Percentiles rank a stretch among this genome's conserved stretches.
Conservation (phyloP, 352 stramenopile species). For the Thraustochytrium sp. region DNA sequence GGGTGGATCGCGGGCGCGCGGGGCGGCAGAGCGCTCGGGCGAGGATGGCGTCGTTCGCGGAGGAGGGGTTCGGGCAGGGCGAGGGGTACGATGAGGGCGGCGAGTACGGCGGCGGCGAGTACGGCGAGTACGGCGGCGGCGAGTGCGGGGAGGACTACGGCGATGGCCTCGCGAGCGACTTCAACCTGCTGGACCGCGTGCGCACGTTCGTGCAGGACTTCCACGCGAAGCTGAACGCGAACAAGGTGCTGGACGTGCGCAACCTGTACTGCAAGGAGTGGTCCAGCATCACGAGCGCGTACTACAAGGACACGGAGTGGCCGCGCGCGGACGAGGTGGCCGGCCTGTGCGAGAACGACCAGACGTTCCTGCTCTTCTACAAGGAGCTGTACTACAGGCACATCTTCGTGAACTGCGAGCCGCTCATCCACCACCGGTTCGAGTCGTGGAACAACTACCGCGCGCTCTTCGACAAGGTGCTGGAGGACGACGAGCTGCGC, state of each 20-base stretch:
- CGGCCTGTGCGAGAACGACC: constrained; percentile 71
- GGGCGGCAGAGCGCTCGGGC: no score
- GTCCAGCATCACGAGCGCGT: constrained; percentile 53
- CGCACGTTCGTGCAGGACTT: constrained; percentile 39
- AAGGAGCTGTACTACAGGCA: constrained; percentile 93
- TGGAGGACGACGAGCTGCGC: constrained; percentile 3
- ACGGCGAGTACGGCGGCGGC: background rate
- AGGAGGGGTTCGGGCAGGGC: background rate
- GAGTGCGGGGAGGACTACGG: background rate
- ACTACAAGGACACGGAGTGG: constrained; percentile 90
- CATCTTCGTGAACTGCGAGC: constrained; percentile 87
- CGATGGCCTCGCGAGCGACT: constrained; percentile 38
- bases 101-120: background rate
- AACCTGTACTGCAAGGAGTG: constrained; percentile 40
- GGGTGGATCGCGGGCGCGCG: no score
- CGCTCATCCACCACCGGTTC: constrained; percentile 76
- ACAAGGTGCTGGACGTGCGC: constrained; percentile 52
- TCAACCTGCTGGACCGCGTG: constrained; percentile 55
- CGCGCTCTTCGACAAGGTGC: constrained; percentile 64
- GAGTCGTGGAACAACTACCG: constrained; percentile 78
- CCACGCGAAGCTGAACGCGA: constrained; percentile 59
- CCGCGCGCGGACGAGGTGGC: constrained; percentile 73
- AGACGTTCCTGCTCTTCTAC: constrained; percentile 89
- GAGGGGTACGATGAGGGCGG: background rate
- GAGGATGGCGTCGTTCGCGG: no score